phyloP scores from a whole-genome alignment of 106 monocot genomes.

The Allium fistulosum region DNA sequence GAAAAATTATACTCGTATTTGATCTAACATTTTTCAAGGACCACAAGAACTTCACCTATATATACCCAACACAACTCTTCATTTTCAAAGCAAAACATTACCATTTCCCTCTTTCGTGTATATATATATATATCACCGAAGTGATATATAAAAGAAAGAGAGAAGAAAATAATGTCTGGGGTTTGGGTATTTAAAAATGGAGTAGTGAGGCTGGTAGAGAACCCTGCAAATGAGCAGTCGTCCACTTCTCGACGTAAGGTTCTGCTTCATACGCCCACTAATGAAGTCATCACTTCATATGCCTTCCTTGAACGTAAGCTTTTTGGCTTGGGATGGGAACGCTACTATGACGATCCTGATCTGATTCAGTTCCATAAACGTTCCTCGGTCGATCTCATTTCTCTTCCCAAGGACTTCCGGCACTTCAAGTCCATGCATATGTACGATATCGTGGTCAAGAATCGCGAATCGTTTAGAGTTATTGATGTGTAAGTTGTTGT shows the following conservation, averaged over 20 bases:
- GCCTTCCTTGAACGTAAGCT: slow-evolving; percentile 44
- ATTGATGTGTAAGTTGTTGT: slow-evolving; percentile 20
- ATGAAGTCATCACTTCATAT: slow-evolving; percentile 39
- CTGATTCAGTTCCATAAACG: slow-evolving; percentile 66
- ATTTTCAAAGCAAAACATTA: no score
- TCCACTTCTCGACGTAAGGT: slow-evolving; percentile 33
- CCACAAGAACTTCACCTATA: no score
- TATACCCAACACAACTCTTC: no score
- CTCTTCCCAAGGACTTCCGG: slow-evolving; percentile 52
- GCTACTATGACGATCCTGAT: slow-evolving; percentile 39
- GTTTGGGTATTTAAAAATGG: slow-evolving; percentile 74
- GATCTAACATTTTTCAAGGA: no score
- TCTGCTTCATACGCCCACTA: slow-evolving; percentile 36
- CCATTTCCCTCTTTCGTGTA: no score
- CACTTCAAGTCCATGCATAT: slow-evolving; percentile 52
- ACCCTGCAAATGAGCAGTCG: slow-evolving; percentile 32
- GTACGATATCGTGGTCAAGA: slow-evolving; percentile 74
- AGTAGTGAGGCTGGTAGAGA: slow-evolving; percentile 56
- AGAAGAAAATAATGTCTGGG: slow-evolving; percentile 30
- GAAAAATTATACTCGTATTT: no score
- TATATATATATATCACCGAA: no score
- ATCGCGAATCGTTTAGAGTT: slow-evolving; percentile 46
- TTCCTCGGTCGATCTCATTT: slow-evolving; percentile 49
- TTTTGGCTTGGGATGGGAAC: slow-evolving; percentile 38
- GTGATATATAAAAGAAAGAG: no score